These are phyloP conservation scores for Xylaria sp. DNA, from an alignment of 2,329 filamentous ascomycete species.

Conservation along the genomic window DNA sequence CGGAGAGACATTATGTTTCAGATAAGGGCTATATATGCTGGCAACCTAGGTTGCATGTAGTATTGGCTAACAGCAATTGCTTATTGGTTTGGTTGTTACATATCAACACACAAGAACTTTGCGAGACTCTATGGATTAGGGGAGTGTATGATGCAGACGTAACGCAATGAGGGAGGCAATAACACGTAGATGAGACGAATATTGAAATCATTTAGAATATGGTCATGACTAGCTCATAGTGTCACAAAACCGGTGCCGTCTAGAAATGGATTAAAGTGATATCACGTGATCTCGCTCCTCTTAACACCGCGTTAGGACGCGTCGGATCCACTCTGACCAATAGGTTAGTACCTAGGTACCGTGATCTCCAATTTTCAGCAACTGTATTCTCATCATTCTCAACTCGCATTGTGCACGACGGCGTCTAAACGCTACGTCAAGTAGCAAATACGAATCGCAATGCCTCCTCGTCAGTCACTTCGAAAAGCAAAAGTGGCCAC, in stretches of 20 bases:
- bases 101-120: not conserved
- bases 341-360: not conserved
- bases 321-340: slow-evolving; percentile 9
- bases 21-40: not conserved
- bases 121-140: not conserved
- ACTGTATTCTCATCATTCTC: not conserved
- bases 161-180: not conserved
- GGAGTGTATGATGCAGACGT: too few species aligned
- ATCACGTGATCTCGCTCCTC: slow-evolving; percentile 30
- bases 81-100: not conserved
- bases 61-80: too few species aligned
- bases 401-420: not conserved
- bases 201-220: too few species aligned
- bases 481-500: slow-evolving; percentile 27
- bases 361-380: not conserved
- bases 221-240: too few species aligned
- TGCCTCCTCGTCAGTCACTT: slow-evolving; percentile 34
- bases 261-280: not conserved
- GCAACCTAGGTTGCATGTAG: too few species aligned
- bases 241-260: too few species aligned
- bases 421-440: not conserved
- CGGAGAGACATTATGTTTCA: not conserved
- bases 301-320: slow-evolving; percentile 23
- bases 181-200: too few species aligned
- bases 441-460: slow-evolving; percentile 4